These are phyloP conservation scores for Neurospora hispaniola DNA, from an alignment of 495 filamentous ascomycete genomes.

Conservation along the genomic window DNA sequence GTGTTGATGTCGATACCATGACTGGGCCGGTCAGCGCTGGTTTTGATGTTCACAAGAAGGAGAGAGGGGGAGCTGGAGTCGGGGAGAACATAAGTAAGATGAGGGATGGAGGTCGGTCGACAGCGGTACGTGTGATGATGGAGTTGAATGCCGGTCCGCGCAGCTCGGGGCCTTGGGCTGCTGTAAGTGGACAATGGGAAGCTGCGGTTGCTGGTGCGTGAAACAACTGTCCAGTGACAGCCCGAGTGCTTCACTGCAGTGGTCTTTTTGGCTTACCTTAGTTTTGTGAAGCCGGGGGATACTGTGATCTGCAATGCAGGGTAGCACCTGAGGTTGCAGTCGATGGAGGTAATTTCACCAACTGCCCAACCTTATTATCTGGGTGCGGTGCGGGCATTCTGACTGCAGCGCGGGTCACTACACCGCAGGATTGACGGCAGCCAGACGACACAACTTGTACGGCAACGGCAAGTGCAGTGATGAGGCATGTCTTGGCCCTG, in stretches of 20 bases:
- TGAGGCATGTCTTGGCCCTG: background rate
- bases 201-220: background rate
- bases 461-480: background rate
- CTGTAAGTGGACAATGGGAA: background rate
- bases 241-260: background rate
- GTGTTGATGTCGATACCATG: background rate
- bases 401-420: background rate
- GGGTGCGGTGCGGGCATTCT: background rate
- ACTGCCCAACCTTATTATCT: background rate
- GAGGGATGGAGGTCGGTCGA: background rate
- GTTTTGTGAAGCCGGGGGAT: background rate
- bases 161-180: background rate
- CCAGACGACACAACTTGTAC: background rate
- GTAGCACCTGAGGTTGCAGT: background rate
- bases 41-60: background rate
- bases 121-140: background rate
- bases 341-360: background rate
- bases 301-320: background rate
- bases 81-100: background rate
- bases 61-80: background rate
- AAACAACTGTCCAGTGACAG: background rate
- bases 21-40: background rate
- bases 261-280: background rate
- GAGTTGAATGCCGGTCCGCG: background rate
- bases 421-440: background rate